Base-by-base conservation (phyloP, 2,329 filamentous ascomycete species). In the Fusarium haematococcum region DNA sequence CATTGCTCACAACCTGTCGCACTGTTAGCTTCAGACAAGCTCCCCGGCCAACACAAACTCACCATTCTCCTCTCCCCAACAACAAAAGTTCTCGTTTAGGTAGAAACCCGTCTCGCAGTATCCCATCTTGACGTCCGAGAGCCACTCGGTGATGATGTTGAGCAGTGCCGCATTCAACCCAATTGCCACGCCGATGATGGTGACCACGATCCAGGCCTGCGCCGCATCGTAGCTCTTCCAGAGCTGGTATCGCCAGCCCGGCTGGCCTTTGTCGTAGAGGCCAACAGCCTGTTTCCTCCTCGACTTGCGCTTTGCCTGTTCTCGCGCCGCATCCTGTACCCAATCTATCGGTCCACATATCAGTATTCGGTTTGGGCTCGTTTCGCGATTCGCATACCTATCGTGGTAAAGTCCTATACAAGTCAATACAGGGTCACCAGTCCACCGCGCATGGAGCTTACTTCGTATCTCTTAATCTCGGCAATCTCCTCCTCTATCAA, bases 201-300 rank as follows among this genome's bases (percentile, higher is more conserved):
- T 98, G 65, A 99, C 93, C 58, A 99, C 97, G 68, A 99, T 95
- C 97, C 97, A 99, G 25, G 95, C 96, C 84, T 99, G 97, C 3
- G 95, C 97, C 13, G 97, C 97, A 83, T 98, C 95, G 83, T 98
- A 99, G 33, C 94, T 94, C 81, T 97, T 94, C 85, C 90, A 91
- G 37, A 98, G 84, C 79, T 92, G 94, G 71, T 94, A 90, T 81
- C 94, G 89, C 95, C 95, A 98, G 69, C 93, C 93, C 63, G 85
- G 85, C 71, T 91, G 88, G 35, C 92, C 91, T 37, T 90, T 88
- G 72, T 94, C 91, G 83, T 94, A 93, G 70, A 94, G 91, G 45
- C 92, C 91, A 3, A 90, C 91, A 8, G 92, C 91, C 78, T 92
- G 91, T 81, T 91, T 92, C 79, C 94, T 90, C 76, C 93, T 89